Evolutionary conservation across 2,329 filamentous ascomycete genomes (phyloP).

Genomic region (Paecilomyces variotii): DNA sequence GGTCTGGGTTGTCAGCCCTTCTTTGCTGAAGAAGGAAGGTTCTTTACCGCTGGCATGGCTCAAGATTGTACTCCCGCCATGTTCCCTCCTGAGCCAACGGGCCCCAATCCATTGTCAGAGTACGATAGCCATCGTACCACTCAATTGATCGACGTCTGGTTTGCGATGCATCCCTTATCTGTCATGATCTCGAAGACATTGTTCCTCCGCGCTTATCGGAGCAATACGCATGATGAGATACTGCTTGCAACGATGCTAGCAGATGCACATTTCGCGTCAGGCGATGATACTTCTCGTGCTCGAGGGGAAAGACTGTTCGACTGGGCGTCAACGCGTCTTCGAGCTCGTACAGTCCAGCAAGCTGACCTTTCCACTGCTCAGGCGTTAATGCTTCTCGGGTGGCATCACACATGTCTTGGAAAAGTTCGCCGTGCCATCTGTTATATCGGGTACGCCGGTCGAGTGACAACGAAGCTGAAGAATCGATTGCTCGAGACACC

Average conservation of each 20-base stretch:
- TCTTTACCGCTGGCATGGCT: constrained; percentile 6
- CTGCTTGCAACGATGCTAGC: constrained; percentile 34
- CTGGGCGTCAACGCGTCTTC: constrained; percentile 28
- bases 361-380: constrained; percentile 18
- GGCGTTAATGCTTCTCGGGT: constrained; percentile 28
- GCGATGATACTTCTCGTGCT: constrained; percentile 17
- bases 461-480: constrained; percentile 24
- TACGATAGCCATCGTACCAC: constrained; percentile 12
- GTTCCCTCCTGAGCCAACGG: constrained; percentile 4
- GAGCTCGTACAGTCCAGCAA: constrained; percentile 13
- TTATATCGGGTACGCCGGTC: constrained; percentile 27
- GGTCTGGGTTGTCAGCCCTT: constrained; percentile 7
- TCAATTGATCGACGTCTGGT: constrained; percentile 36
- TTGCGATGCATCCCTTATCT: constrained; percentile 33
- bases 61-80: constrained; percentile 6
- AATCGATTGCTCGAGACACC: constrained; percentile 15
- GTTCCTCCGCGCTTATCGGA: constrained; percentile 30
- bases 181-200: constrained; percentile 37
- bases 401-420: constrained; percentile 27
- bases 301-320: constrained; percentile 25
- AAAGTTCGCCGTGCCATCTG: constrained; percentile 28
- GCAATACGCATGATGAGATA: constrained; percentile 33
- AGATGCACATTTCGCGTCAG: constrained; percentile 30
- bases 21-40: constrained; percentile 1
- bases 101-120: constrained; percentile 6